A percentile compares a stretch with the other conserved stretches of the same genome.
Conservation (phyloP, 2,329 filamentous ascomycete genomes). For the Fusarium sp. region DNA sequence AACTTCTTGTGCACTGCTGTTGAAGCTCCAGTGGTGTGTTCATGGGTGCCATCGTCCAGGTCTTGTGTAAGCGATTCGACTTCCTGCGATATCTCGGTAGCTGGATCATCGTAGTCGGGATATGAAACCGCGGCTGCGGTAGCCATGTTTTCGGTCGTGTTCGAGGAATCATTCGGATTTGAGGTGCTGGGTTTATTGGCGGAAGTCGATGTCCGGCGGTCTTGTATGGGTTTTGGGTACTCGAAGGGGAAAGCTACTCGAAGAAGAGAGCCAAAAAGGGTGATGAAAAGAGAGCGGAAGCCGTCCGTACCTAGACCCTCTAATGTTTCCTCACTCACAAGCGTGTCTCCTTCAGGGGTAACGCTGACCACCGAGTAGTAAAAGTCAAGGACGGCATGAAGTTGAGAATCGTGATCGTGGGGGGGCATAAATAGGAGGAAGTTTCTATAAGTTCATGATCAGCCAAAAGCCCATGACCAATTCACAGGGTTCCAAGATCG, state of each 20-base stretch:
- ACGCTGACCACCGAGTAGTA: slow-evolving; percentile 90
- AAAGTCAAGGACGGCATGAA: slow-evolving; percentile 88
- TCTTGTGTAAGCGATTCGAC: slow-evolving; percentile 39
- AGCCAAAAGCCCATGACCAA: slow-evolving; percentile 30
- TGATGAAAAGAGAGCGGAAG: slow-evolving; percentile 68
- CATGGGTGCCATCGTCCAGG: slow-evolving; percentile 53
- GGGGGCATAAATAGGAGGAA: slow-evolving; percentile 90
- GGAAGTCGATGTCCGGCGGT: slow-evolving; percentile 36
- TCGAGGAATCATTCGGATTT: slow-evolving; percentile 30
- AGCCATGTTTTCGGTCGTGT: slow-evolving; percentile 34
- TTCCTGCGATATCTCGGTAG: slow-evolving; percentile 41
- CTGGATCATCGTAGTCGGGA: slow-evolving; percentile 39
- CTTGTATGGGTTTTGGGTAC: slow-evolving; percentile 46
- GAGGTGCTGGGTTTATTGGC: slow-evolving; percentile 8
- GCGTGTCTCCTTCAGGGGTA: slow-evolving; percentile 92
- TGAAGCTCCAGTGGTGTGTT: slow-evolving; percentile 50
- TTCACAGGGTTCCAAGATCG: slow-evolving; percentile 4
- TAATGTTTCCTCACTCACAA: slow-evolving; percentile 89
- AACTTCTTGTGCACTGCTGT: slow-evolving; percentile 55
- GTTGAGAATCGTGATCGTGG: slow-evolving; percentile 71
- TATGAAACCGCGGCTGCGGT: slow-evolving; percentile 34
- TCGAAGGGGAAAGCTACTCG: slow-evolving; percentile 68
- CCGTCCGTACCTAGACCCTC: slow-evolving; percentile 91
- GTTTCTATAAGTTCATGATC: slow-evolving; percentile 67
- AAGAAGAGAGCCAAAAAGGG: slow-evolving; percentile 80